Conservation (phyloP, 345 rosid genomes). For the Murraya paniculata region DNA sequence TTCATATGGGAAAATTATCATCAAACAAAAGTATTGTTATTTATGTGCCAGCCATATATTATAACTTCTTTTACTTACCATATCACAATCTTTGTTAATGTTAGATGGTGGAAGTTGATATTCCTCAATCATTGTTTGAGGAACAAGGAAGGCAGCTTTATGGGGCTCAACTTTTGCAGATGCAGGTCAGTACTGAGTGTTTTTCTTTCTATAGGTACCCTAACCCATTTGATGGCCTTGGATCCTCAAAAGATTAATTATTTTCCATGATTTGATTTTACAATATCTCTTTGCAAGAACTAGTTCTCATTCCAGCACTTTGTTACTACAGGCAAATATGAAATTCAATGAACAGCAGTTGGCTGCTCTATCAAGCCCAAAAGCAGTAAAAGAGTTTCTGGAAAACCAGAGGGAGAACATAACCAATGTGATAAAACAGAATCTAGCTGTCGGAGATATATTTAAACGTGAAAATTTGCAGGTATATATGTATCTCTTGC, state of each 20-base stretch:
- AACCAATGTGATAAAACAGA: conserved; percentile 59
- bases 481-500: conserved; percentile 41
- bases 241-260: background rate
- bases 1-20: background rate
- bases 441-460: conserved; percentile 72
- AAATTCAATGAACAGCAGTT: conserved; percentile 71
- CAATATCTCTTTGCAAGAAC: background rate
- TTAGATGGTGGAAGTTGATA: conserved; percentile 91
- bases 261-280: background rate
- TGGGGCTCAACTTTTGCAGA: conserved; percentile 80
- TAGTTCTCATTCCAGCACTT: conserved; percentile 11
- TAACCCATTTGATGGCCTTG: background rate
- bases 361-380: conserved; percentile 77
- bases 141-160: conserved; percentile 96
- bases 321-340: conserved; percentile 58
- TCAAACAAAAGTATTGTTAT: background rate
- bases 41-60: background rate
- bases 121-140: conserved; percentile 84
- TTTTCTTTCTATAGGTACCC: background rate
- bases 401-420: conserved; percentile 69
- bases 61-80: background rate
- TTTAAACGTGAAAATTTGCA: conserved; percentile 73
- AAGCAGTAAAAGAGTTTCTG: conserved; percentile 73
- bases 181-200: conserved; percentile 53
- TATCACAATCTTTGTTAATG: background rate